A percentile compares a stretch with the other conserved stretches of the same genome.
These are phyloP conservation scores for Saturnispora ahearnii DNA, from an alignment of 805 yeast species.

Conservation along the genomic window DNA sequence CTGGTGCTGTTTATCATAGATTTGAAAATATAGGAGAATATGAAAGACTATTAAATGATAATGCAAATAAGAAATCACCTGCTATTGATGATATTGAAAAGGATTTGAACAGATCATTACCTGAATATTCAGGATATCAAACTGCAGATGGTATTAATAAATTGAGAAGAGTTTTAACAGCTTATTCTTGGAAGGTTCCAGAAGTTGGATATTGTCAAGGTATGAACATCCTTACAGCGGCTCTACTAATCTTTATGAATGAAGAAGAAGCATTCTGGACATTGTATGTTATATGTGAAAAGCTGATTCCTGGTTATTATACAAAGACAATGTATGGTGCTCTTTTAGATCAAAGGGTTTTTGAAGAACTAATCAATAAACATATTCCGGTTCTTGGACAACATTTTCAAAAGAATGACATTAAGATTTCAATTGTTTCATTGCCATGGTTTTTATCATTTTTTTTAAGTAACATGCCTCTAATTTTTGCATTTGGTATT, in stretches of 20 bases:
- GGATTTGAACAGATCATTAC: slow-evolving; percentile 87
- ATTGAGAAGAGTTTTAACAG: slow-evolving; percentile 79
- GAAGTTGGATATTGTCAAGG: slow-evolving; percentile 98
- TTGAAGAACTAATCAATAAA: slow-evolving; percentile 80
- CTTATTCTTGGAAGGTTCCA: slow-evolving; percentile 94
- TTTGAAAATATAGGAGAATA: slow-evolving; percentile 56
- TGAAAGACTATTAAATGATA: slow-evolving; percentile 44
- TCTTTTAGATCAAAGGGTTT: slow-evolving; percentile 83
- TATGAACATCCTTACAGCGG: slow-evolving; percentile 89
- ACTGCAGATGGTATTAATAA: slow-evolving; percentile 74
- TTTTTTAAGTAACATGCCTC: slow-evolving; percentile 87
- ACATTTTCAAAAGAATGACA: slow-evolving; percentile 70
- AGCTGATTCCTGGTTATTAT: slow-evolving; percentile 88
- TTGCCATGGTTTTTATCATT: slow-evolving; percentile 93
- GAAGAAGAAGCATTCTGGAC: slow-evolving; percentile 99
- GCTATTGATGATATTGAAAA: slow-evolving; percentile 97
- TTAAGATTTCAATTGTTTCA: slow-evolving; percentile 86
- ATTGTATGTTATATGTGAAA: slow-evolving; percentile 68
- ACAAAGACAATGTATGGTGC: slow-evolving; percentile 98
- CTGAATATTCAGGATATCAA: slow-evolving; percentile 94
- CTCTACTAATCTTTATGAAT: slow-evolving; percentile 70
- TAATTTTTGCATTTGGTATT: slow-evolving; percentile 85
- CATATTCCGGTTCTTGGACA: slow-evolving; percentile 86
- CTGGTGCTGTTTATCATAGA: slow-evolving; percentile 76
- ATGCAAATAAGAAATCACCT: slow-evolving; percentile 55